These are phyloP conservation scores for Cordyceps tenuipes DNA, from an alignment of 2,329 filamentous ascomycete species.

Conservation along the genomic window DNA sequence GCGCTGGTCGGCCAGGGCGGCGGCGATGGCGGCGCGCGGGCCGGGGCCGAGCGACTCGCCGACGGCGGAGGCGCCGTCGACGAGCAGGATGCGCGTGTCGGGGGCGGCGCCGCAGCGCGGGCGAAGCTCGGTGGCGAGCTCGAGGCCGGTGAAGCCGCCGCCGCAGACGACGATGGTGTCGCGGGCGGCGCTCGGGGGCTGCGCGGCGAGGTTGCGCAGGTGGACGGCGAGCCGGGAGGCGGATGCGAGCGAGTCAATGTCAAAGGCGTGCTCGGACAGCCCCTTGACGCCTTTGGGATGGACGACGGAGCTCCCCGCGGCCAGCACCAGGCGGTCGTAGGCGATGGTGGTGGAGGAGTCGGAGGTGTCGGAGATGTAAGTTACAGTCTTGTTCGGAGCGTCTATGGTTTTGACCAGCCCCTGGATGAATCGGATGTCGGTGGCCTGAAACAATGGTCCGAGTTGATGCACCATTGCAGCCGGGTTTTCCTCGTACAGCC, in stretches of 20 bases:
- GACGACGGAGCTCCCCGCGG: conserved; percentile 26
- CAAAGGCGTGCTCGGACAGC: conserved; percentile 25
- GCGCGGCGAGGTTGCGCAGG: conserved; percentile 18
- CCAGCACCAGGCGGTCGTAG: conserved; percentile 28
- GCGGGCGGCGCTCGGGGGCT: conserved; percentile 19
- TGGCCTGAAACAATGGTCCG: conserved; percentile 19
- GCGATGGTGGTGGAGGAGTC: conserved; percentile 13
- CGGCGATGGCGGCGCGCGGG: conserved; percentile 24
- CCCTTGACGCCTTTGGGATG: conserved; percentile 23
- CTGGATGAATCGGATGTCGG: conserved; percentile 20
- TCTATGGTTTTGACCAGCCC: conserved; percentile 19
- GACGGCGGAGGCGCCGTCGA: conserved; percentile 21
- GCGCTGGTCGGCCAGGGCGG: conserved; percentile 20
- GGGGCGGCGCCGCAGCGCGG: conserved; percentile 17
- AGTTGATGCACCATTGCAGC: conserved; percentile 19
- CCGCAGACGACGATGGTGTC: conserved; percentile 28
- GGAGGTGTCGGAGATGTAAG: not conserved
- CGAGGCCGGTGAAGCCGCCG: conserved; percentile 28
- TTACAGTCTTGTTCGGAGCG: conserved; percentile 14
- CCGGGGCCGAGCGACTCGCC: conserved; percentile 26
- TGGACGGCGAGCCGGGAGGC: conserved; percentile 23
- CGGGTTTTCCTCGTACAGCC: conserved; percentile 27
- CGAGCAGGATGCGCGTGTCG: conserved; percentile 18
- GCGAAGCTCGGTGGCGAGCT: conserved; percentile 24
- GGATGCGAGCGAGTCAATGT: conserved; percentile 23